Evolutionary conservation across 1,284 basidiomycete genomes (phyloP).

Genomic region (Vanrija humicola): DNA sequence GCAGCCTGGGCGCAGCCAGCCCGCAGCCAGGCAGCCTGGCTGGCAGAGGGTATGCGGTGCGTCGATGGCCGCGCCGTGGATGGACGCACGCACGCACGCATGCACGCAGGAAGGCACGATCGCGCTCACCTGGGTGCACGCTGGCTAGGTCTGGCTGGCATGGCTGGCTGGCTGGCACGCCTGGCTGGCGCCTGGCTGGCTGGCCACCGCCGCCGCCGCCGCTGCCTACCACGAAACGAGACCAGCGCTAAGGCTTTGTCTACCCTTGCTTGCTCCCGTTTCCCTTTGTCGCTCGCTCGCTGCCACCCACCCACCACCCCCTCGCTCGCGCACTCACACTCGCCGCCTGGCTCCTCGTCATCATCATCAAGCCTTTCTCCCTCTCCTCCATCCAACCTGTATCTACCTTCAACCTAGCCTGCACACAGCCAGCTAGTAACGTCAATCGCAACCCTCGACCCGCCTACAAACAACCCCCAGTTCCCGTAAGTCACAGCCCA

Average conservation of each 20-base stretch:
- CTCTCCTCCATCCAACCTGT: not conserved
- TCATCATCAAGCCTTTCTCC: not conserved
- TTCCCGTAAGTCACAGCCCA: not conserved
- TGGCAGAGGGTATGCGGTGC: no score
- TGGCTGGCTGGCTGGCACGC: not conserved
- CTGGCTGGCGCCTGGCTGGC: not conserved
- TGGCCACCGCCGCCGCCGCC: no score
- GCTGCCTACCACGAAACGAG: not conserved
- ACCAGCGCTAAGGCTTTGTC: no score
- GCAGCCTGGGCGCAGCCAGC: no score
- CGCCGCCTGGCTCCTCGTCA: not conserved
- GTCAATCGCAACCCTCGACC: not conserved
- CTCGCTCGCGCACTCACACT: not conserved
- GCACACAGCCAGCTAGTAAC: not conserved
- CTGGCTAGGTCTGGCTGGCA: not conserved
- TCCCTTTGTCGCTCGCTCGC: not conserved
- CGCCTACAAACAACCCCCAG: not conserved
- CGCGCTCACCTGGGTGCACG: no score
- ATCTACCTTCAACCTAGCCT: not conserved
- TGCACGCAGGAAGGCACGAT: not conserved
- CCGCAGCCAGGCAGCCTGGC: no score
- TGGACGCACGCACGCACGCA: not conserved
- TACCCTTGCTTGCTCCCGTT: not conserved
- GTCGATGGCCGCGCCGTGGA: no score
- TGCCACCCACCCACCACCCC: not conserved